Base-by-base conservation (phyloP, 805 yeast genomes). In the Schizosaccharomyces lindneri region DNA sequence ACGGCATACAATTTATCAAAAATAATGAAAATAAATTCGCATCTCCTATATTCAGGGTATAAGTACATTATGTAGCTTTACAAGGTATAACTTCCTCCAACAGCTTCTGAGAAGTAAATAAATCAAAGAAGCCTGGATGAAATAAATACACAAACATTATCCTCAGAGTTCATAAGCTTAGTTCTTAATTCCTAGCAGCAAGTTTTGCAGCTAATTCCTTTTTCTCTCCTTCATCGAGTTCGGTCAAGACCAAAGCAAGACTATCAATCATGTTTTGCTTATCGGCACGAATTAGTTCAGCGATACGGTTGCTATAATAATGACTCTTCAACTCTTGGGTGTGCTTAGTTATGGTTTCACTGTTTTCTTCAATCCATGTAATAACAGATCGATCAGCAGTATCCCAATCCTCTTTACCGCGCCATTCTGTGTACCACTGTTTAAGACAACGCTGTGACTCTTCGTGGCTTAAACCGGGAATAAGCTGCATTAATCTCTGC, bases 401-500 rank as follows among this genome's bases (percentile, higher is more conserved):
- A 24, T 51, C 57, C 57, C 57, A 51, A 51, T 51, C 57, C 15
- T 51, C 15, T 39, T 51, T 29, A 9, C 36, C 36, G 7, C 36
- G 7, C 36, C 36, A 21, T 17, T 21, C 57, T 17, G n/a, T 29
- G 29, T 24, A 51, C 57, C 57, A 51, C 11, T 9, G n/a, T 5
- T 29, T 21, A 29, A 51, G 57, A 9, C 27, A 29, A 21, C 15
- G 9, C 9, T 29, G 31, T 5, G 57, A 21, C 9, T 51, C 36
- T 17, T 17, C 36, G 6, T 19, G 31, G 19, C 31, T 51, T 29
- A 51, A 24, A 4, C 31, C 21, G 29, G 81, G 75, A 41, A 61
- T 61, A 63, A 81, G 83, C 63, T 80, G 82, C 62, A 81, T 80
- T 66, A 89, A 79, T 70, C 85, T 79, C 72, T 79, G 82, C 72